Base-by-base conservation (phyloP, 2,329 filamentous ascomycete species). In the Aspergillus fructus region DNA sequence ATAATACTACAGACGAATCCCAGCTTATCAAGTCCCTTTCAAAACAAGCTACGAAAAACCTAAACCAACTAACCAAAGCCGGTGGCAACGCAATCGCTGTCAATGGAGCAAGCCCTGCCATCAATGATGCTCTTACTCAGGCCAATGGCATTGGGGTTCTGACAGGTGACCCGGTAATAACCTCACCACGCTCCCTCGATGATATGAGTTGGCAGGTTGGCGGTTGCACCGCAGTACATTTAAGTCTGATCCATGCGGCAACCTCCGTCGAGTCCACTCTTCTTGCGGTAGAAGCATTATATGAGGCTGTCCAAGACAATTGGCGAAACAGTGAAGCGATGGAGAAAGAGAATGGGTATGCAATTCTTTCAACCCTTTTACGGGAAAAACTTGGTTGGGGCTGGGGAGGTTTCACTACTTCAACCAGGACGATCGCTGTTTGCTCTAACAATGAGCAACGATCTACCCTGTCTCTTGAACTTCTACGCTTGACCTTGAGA, bases 301-400 rank as follows among this genome's bases (percentile, higher is more conserved):
- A 97, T 61, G 86, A 90, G 62, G 91, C 90, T 59, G 89, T 97
- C 49, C 89, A 90, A 63, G 89, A 90, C 62, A 97, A 90, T 70
- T 99, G 96, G 94, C 85, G 94, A 62, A 97, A 97, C 64, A 97
- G 94, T 64, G 96, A 99, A 72, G 93, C 94, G 24, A 97, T 99
- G 89, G 94, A 99, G 73, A 88, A 90, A 66, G 92, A 96, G 59
- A 94, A 96, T 64, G 96, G 93, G 0, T 99, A 97, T 70, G 89
- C 90, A 24, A 90, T 97, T 37, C 78, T 99, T 50, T 89, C 89
- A 41, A 86, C 92, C 73, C 81, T 97, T 17, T 76, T 99, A 23
- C 87, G 91, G 54, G 89, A 90, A 54, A 97, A 96, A 71, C 80
- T 96, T 49, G 77, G 73, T 21, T 70, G 72, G 58, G 62, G 68